Percentiles rank a stretch among this genome's conserved stretches.
These are phyloP conservation scores for Rhodamnia rubescens DNA, from an alignment of 345 rosid genomes.

Conservation along the genomic window DNA sequence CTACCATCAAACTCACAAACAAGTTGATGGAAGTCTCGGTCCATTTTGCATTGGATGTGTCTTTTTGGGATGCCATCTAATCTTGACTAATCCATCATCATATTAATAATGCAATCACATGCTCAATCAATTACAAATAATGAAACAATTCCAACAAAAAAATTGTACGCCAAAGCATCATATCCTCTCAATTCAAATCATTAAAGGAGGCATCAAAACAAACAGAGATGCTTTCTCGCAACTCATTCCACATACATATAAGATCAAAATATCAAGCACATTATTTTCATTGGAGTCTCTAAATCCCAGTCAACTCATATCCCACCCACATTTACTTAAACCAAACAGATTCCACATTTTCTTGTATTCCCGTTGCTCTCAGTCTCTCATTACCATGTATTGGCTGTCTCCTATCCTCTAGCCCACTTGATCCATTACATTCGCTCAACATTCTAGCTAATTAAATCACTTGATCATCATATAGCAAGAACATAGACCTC, in stretches of 20 bases:
- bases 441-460: background rate
- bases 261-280: background rate
- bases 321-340: background rate
- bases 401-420: background rate
- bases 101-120: no score
- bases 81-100: no score
- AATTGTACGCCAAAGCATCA: no score
- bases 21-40: no score
- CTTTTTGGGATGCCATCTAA: no score
- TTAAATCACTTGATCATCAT: background rate
- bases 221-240: background rate
- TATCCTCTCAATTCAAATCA: no score
- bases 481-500: background rate
- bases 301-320: background rate
- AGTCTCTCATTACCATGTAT: background rate
- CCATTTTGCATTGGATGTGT: no score
- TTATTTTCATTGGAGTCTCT: background rate
- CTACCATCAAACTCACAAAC: no score
- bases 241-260: background rate
- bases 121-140: no score
- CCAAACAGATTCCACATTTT: background rate
- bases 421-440: background rate
- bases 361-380: background rate
- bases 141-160: no score
- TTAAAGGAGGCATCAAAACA: no score